These are phyloP conservation scores for Pseudocercospora eumusae DNA, from an alignment of 2,329 filamentous ascomycete species.

Conservation along the genomic window DNA sequence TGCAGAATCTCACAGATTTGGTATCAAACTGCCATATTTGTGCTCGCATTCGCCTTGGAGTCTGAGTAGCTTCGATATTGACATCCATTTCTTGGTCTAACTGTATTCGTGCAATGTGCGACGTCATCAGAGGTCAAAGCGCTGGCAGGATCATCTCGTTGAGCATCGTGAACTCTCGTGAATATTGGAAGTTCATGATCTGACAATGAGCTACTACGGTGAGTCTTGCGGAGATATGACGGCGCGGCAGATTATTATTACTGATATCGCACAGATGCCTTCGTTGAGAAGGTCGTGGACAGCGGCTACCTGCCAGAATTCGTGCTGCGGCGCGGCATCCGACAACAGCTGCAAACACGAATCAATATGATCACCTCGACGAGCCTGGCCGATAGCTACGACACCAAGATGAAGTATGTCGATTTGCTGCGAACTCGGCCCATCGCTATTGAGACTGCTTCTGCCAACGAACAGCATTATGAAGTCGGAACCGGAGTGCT, in stretches of 20 bases:
- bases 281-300: conserved; percentile 62
- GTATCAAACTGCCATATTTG: not conserved
- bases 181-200: too few relatives aligned
- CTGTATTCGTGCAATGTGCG: not conserved
- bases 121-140: not conserved
- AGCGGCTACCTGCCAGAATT: conserved; percentile 64
- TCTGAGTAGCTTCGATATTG: not conserved
- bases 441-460: conserved; percentile 67
- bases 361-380: conserved; percentile 57
- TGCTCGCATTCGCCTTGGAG: not conserved
- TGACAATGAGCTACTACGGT: conserved; percentile 28
- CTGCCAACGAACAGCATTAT: conserved; percentile 71
- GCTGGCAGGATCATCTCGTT: not conserved
- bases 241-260: conserved; percentile 1
- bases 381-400: conserved; percentile 56
- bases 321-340: conserved; percentile 66
- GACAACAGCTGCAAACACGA: conserved; percentile 64
- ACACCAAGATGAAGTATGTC: conserved; percentile 65
- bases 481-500: conserved; percentile 69
- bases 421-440: conserved; percentile 59
- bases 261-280: conserved; percentile 33
- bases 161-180: not conserved
- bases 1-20: not conserved
- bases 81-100: not conserved
- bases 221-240: not conserved